Base-by-base conservation (phyloP, 2,329 filamentous ascomycete genomes). In the Fusarium sp. region DNA sequence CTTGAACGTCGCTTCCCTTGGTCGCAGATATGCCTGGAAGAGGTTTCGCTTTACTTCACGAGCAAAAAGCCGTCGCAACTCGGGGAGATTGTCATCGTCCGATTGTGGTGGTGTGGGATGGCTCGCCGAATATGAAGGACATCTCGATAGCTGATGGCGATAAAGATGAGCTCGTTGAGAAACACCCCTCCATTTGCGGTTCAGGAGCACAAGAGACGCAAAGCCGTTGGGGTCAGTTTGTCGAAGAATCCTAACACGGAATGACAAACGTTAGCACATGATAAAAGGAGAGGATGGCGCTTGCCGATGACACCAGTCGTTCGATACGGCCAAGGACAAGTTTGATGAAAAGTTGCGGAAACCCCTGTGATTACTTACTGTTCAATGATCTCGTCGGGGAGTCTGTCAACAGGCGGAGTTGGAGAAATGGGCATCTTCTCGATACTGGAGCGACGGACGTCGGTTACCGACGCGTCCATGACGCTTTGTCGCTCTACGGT, bases 1-100 rank as follows among this genome's bases (percentile, higher is more conserved):
- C 79, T 93, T 95, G 78, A 97, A 89, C 50, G 93, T 85, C 11
- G 92, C 95, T 78, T 89, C 87, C 67, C 83, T 88, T 8, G 94
- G 93, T 24, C 92, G 89, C 58, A 94, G 81, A 79, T 94, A 95
- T 41, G 91, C 90, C 75, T 94, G 90, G 80, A 95, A 96, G 55
- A 94, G 86, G 82, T 94, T 94, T 65, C 93, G 89, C 82, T 94
- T 93, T 74, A 92, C 89, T 79, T 95, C 91, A 56, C 87, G 87
- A 14, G 89, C 87, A 78, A 96, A 95, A 32, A 89, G 85, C 26
- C 86, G 86, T 64, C 93, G 92, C 38, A 96, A 84, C 26, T 81
- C 82, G 50, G 88, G 86, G 10, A 96, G 84, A 63, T 89, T 85
- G 38, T 87, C 84, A 55, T 86, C 83, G 47, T 83, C 81, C 55